These are phyloP conservation scores for Suillus sp. DNA, from an alignment of 768 basidiomycete genomes.

Conservation along the genomic window DNA sequence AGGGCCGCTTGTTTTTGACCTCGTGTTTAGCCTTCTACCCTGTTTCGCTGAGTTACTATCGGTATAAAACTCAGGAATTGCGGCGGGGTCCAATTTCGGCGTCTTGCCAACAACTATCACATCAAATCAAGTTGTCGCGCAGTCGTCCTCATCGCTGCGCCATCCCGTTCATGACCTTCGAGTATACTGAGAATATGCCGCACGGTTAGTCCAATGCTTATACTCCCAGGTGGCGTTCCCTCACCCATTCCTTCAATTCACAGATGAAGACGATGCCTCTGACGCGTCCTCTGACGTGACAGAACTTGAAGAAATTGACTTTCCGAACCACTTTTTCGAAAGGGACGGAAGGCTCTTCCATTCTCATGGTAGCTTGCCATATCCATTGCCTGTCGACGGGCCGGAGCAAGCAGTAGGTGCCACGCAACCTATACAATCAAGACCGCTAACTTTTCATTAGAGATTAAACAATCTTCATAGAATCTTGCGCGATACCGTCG, in stretches of 20 bases:
- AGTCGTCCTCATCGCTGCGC: conserved; percentile 9
- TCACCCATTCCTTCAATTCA: not conserved
- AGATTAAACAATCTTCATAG: conserved; percentile 54
- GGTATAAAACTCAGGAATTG: conserved; percentile 41
- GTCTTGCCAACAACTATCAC: conserved; percentile 40
- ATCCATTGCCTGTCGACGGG: conserved; percentile 73
- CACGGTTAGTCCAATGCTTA: conserved; percentile 13
- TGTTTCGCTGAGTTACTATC: conserved; percentile 44
- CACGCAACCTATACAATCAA: not conserved
- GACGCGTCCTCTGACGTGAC: conserved; percentile 46
- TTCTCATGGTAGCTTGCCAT: conserved; percentile 62
- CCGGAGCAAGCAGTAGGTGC: conserved; percentile 64
- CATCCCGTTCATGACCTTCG: conserved; percentile 31
- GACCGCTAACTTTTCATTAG: conserved; percentile 36
- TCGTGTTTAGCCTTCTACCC: conserved; percentile 40
- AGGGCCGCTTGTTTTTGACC: conserved; percentile 37
- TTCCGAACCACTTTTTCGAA: conserved; percentile 62
- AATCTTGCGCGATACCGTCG: conserved; percentile 51
- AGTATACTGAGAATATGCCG: conserved; percentile 26
- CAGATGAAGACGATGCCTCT: conserved; percentile 40
- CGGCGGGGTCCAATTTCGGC: conserved; percentile 39
- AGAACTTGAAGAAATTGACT: conserved; percentile 54
- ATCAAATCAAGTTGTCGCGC: conserved; percentile 26
- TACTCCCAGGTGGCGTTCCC: not conserved
- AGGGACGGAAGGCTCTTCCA: conserved; percentile 65